Conservation (phyloP, 805 yeast species). For the Nakazawaea wickerhamii region DNA sequence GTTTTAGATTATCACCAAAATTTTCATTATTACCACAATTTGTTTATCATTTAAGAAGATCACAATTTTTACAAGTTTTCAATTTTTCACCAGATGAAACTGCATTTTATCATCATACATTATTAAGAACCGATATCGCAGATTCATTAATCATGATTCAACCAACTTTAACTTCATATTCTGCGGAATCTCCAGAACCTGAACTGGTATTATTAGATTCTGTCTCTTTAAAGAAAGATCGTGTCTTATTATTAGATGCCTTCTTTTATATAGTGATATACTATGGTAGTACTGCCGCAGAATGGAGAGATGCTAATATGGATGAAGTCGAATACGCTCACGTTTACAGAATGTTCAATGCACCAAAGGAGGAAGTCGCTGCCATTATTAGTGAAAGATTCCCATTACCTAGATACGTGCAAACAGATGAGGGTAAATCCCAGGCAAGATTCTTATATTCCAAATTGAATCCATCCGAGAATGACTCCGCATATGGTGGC, state of each 20-base stretch:
- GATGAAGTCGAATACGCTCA: constrained; percentile 90
- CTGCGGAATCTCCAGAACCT: constrained; percentile 74
- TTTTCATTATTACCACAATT: constrained; percentile 93
- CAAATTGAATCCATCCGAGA: constrained; percentile 89
- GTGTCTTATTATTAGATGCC: constrained; percentile 82
- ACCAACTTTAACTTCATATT: constrained; percentile 87
- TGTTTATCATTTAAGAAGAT: constrained; percentile 90
- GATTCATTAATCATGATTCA: constrained; percentile 96
- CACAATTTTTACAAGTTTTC: constrained; percentile 93
- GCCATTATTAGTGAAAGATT: constrained; percentile 86
- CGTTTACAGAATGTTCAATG: constrained; percentile 79
- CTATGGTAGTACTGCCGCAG: constrained; percentile 92
- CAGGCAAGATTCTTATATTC: constrained; percentile 96
- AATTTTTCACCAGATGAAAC: constrained; percentile 99
- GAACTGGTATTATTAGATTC: constrained; percentile 92
- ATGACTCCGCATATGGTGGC: constrained; percentile 39
- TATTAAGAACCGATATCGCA: constrained; percentile 85
- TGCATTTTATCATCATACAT: constrained; percentile 90
- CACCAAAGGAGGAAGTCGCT: constrained; percentile 90
- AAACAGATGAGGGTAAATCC: constrained; percentile 97
- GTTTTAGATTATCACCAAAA: constrained; percentile 79
- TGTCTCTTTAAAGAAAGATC: constrained; percentile 83
- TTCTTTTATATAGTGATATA: constrained; percentile 94
- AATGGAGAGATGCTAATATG: constrained; percentile 94
- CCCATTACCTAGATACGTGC: constrained; percentile 96